Base-by-base conservation (phyloP, 306 rosid species). In the Alnus glutinosa region DNA sequence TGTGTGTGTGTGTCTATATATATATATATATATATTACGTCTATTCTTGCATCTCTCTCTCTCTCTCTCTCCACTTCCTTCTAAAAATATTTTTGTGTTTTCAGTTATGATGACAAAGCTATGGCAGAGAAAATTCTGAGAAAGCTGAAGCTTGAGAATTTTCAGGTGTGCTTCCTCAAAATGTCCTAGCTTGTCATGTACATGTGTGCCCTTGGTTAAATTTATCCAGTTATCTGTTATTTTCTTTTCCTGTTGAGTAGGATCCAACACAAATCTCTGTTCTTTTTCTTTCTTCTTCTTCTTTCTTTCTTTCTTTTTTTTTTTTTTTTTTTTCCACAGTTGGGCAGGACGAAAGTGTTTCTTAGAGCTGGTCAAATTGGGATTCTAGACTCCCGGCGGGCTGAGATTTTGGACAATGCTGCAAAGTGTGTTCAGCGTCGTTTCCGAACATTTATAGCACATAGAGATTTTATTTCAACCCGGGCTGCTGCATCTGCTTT, bases 351-450 rank as follows among this genome's bases (percentile, higher is more conserved):
- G 85, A 95, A 95, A 79, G 97, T 95, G 62, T 93, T 95, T 87
- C 98, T 95, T 73, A 87, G 99, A 86, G 97, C 96, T 71, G 99
- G 99, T 74, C 98, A 95, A 88, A 95, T 95, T 85, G 99, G 98
- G 58, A 81, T 90, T 85, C 89, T 95, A 80, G 99, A 95, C 81
- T 88, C 92, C 70, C 88, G 80, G 67, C 92, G 99, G 7, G 86
- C 97, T 67, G 98, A 89, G 82, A 95, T 95, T 81, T 86, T 95
- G 85, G 99, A 95, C 82, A 87, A 83, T 80, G 94, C 99, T 88
- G 93, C 91, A 51, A 95, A 86, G 86, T 74, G 85, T 68, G 86
- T 95, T 74, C 99, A 95, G 80, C 79, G 89, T 36, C 90, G 80
- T 44, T 48, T 95, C 81, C 89, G 77, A 77, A 91, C 98, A 78